phyloP scores from a whole-genome alignment of 2,329 filamentous ascomycete species.

The Ophiocordyceps camponoti-rufipedis region DNA sequence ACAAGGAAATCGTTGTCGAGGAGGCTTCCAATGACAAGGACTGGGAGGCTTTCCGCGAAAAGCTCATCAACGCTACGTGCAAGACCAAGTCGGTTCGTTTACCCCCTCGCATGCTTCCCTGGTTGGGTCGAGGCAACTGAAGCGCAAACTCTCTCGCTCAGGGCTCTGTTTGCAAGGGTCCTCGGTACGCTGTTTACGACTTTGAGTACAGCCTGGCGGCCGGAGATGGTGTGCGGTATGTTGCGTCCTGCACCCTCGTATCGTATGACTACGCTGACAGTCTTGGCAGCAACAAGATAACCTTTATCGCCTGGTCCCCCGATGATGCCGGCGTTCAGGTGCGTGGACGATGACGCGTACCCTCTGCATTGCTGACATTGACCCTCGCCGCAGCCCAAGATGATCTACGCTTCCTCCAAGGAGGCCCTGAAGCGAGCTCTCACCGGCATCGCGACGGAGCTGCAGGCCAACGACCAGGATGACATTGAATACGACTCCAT shows the following conservation, averaged over 20 bases:
- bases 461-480: slow-evolving; percentile 70
- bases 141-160: slow-evolving; percentile 9
- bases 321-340: slow-evolving; percentile 69
- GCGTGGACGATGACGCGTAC: background rate
- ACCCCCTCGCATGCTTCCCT: background rate
- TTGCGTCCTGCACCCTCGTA: background rate
- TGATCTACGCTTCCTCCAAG: slow-evolving; percentile 83
- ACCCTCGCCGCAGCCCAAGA: slow-evolving; percentile 45
- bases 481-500: slow-evolving; percentile 65
- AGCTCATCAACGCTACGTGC: slow-evolving; percentile 54
- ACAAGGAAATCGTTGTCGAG: slow-evolving; percentile 68
- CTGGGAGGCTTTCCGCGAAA: slow-evolving; percentile 58
- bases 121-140: background rate
- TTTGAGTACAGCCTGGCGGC: slow-evolving; percentile 57
- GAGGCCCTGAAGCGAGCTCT: slow-evolving; percentile 67
- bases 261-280: slow-evolving; percentile 6
- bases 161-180: slow-evolving; percentile 46
- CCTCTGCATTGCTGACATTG: background rate
- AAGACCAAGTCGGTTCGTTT: slow-evolving; percentile 48
- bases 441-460: slow-evolving; percentile 55
- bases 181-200: slow-evolving; percentile 73
- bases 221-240: slow-evolving; percentile 55
- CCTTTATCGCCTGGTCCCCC: slow-evolving; percentile 64
- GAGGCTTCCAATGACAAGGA: slow-evolving; percentile 47
- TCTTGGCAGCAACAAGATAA: slow-evolving; percentile 49